Evolutionary conservation across 352 stramenopile genomes (phyloP).

Genomic region (Elongisporangium anandrum): DNA sequence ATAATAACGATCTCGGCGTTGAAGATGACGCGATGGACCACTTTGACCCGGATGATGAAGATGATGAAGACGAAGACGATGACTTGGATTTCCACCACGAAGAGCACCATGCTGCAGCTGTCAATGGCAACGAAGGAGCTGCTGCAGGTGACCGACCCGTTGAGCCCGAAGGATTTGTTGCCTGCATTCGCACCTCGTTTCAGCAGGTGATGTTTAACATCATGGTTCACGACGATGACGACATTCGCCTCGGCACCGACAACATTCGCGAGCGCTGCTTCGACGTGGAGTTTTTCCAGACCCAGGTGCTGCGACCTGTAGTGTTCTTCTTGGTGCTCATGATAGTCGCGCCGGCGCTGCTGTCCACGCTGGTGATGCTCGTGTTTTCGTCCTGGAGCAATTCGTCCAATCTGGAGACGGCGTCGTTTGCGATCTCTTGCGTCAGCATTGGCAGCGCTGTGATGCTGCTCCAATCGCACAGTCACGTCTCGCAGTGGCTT

Average conservation of each 20-base stretch:
- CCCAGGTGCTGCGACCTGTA: constrained; percentile 59
- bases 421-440: constrained; percentile 47
- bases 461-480: constrained; percentile 38
- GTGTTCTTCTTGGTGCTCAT: constrained; percentile 38
- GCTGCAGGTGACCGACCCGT: constrained; percentile 1
- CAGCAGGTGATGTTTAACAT: constrained; percentile 69
- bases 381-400: constrained; percentile 24
- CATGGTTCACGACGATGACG: constrained; percentile 68
- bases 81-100: constrained; percentile 28
- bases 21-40: constrained; percentile 10
- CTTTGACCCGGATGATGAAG: constrained; percentile 15
- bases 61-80: constrained; percentile 31
- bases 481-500: constrained; percentile 51
- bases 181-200: constrained; percentile 53
- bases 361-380: constrained; percentile 36
- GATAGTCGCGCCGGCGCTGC: constrained; percentile 48
- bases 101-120: constrained; percentile 15
- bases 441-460: constrained; percentile 34
- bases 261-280: constrained; percentile 69
- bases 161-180: constrained; percentile 41
- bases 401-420: constrained; percentile 36
- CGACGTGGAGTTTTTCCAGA: constrained; percentile 58
- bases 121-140: constrained; percentile 1
- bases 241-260: constrained; percentile 47
- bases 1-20: constrained; percentile 12